Conservation (phyloP, 768 basidiomycete genomes). For the Crassisporium funariophilum region DNA sequence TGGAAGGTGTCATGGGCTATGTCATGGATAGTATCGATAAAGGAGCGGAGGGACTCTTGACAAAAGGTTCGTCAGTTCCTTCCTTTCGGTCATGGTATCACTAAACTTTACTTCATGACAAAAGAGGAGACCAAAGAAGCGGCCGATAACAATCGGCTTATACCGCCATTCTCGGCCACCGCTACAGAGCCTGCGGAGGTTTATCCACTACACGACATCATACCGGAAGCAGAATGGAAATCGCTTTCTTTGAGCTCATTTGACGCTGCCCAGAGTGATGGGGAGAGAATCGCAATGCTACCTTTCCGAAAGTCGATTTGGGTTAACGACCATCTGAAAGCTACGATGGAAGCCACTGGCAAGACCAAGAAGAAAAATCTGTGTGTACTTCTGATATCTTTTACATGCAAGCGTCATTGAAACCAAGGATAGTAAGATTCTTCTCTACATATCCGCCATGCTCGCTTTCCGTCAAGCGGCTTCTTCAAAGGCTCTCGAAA, state of each 20-base stretch:
- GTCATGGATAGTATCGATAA: constrained; percentile 83
- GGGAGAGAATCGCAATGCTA: constrained; percentile 57
- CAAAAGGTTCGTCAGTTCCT: constrained; percentile 52
- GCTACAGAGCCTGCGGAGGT: constrained; percentile 74
- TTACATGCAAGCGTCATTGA: constrained; percentile 1
- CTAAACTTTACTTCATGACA: constrained; percentile 9
- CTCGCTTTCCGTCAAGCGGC: constrained; percentile 62
- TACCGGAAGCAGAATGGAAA: constrained; percentile 81
- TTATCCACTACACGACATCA: constrained; percentile 74
- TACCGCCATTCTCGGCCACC: constrained; percentile 71
- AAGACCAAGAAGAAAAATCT: constrained; percentile 61
- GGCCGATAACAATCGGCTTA: constrained; percentile 65
- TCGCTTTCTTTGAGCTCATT: constrained; percentile 61
- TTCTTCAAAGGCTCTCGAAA: constrained; percentile 40
- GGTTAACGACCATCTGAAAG: constrained; percentile 66
- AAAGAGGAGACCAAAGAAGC: constrained; percentile 69
- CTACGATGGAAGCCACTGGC: constrained; percentile 43
- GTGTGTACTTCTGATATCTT: constrained; percentile 41
- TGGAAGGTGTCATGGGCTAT: constrained; percentile 81
- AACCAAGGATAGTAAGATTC: constrained; percentile 56
- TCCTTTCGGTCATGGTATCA: not conserved
- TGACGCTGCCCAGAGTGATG: constrained; percentile 47
- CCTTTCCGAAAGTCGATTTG: constrained; percentile 67
- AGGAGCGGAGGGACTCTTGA: constrained; percentile 68
- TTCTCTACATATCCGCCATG: constrained; percentile 84